Percentiles rank a stretch among this genome's conserved stretches.
These are phyloP conservation scores for Solanum chacoense DNA, from an alignment of 305 asterid genomes.

Conservation along the genomic window DNA sequence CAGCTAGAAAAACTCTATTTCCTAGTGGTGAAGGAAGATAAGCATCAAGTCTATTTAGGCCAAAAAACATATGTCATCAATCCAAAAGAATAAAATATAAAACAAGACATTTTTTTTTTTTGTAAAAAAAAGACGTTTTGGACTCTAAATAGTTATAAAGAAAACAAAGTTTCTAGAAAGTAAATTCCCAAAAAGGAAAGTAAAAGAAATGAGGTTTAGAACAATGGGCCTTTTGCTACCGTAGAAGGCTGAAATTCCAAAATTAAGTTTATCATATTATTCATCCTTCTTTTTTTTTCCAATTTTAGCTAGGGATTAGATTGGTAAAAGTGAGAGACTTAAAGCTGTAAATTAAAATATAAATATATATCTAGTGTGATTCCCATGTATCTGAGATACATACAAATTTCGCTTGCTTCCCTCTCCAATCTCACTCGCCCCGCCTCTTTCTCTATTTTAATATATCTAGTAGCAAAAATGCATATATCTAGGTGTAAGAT, in stretches of 20 bases:
- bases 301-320: not conserved
- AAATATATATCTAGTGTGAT: not conserved
- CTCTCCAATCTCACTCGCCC: not conserved
- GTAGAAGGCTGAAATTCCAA: not conserved
- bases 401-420: not conserved
- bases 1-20: not conserved
- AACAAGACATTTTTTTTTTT: not conserved
- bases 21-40: not conserved
- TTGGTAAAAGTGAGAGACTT: not conserved
- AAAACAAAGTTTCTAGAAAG: not conserved
- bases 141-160: not conserved
- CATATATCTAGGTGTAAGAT: no score
- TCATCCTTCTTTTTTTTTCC: not conserved
- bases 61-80: not conserved
- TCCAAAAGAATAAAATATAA: not conserved
- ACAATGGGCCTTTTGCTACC: not conserved
- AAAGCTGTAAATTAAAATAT: not conserved
- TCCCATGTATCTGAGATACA: not conserved
- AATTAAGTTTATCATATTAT: not conserved
- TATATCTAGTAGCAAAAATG: no score
- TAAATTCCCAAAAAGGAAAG: not conserved
- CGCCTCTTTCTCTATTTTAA: no score
- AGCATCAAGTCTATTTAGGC: not conserved
- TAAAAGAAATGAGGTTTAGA: not conserved
- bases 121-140: not conserved